Conservation (phyloP, 176 grass and related monocot species). For the Carex parvula region DNA sequence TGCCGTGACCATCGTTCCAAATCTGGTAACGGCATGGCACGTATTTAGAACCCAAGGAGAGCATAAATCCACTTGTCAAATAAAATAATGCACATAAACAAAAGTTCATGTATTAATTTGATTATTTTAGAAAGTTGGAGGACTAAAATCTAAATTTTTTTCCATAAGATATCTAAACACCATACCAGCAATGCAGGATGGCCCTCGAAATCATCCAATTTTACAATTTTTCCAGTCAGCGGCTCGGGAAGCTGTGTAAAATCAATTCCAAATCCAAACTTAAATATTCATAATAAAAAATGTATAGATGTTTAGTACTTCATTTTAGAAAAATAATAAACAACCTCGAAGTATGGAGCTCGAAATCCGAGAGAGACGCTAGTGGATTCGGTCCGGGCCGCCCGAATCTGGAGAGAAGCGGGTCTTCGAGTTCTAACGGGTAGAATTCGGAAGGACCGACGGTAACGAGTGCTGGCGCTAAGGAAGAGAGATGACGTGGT, state of each 20-base stretch:
- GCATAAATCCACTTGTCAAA: too few species aligned
- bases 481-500: not conserved
- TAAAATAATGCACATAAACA: too few species aligned
- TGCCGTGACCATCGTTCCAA: too few species aligned
- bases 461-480: not conserved
- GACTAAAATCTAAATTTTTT: too few species aligned
- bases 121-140: too few species aligned
- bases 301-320: not conserved
- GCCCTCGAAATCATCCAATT: slow-evolving; percentile 75
- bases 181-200: slow-evolving; percentile 67
- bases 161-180: not conserved
- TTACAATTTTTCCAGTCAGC: slow-evolving; percentile 61
- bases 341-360: slow-evolving; percentile 60
- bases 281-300: not conserved
- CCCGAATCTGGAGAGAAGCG: slow-evolving; percentile 37
- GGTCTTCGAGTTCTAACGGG: not conserved
- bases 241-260: slow-evolving; percentile 72
- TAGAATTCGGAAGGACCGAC: not conserved
- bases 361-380: slow-evolving; percentile 36
- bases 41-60: too few species aligned
- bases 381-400: slow-evolving; percentile 51
- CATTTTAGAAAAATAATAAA: not conserved
- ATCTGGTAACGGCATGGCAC: too few species aligned
- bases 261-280: not conserved
- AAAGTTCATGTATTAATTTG: too few species aligned